Conservation (phyloP, 257 asterid genomes). For the Schizonepeta tenuifolia region DNA sequence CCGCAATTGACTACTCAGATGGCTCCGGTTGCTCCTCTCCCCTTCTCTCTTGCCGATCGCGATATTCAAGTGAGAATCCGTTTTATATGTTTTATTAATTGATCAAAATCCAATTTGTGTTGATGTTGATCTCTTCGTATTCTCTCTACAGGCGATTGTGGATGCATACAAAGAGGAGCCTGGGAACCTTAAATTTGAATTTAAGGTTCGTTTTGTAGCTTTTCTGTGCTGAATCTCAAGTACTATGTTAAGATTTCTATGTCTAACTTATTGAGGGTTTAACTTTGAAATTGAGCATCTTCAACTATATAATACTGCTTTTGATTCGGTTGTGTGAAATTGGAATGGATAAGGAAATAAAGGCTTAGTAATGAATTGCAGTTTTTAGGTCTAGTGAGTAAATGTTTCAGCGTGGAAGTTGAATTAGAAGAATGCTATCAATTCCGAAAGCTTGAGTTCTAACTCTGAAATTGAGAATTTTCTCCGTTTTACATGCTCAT, state of each 20-base stretch:
- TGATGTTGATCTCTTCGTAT: slow-evolving; percentile 20
- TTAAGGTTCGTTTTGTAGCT: slow-evolving; percentile 61
- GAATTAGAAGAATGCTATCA: slow-evolving; percentile 4
- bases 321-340: slow-evolving; percentile 10
- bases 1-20: slow-evolving; percentile 93
- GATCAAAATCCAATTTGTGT: not conserved
- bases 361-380: slow-evolving; percentile 3
- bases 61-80: slow-evolving; percentile 67
- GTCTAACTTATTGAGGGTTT: slow-evolving; percentile 10
- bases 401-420: slow-evolving; percentile 7
- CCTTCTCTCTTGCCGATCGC: slow-evolving; percentile 91
- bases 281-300: slow-evolving; percentile 11
- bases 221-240: not conserved
- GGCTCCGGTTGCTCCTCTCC: slow-evolving; percentile 98
- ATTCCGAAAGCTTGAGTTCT: slow-evolving; percentile 18
- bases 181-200: slow-evolving; percentile 84
- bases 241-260: not conserved
- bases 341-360: slow-evolving; percentile 6
- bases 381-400: slow-evolving; percentile 1
- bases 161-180: slow-evolving; percentile 95
- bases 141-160: slow-evolving; percentile 66
- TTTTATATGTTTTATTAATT: not conserved
- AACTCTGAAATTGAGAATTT: not conserved
- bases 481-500: slow-evolving; percentile 29
- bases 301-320: slow-evolving; percentile 12